Evolutionary conservation across 306 rosid genomes (phyloP).

Genomic region (Crotalaria pallida): DNA sequence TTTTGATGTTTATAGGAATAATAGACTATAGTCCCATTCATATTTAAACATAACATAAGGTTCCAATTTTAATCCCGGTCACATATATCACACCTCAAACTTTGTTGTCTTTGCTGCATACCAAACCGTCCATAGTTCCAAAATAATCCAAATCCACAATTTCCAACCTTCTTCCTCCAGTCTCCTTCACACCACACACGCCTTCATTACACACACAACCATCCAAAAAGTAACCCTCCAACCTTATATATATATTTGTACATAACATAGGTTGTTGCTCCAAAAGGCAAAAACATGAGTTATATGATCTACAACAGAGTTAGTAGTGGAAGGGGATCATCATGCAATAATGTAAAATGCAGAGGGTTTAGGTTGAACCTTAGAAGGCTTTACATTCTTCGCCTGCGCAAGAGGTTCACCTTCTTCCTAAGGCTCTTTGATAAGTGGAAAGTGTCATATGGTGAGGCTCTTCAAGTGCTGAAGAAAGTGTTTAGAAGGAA

Average conservation of each 20-base stretch:
- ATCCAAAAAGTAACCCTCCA: constrained; percentile 43
- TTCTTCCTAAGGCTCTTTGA: constrained; percentile 41
- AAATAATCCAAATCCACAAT: constrained; percentile 30
- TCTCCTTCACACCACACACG: constrained; percentile 19
- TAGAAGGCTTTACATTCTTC: constrained; percentile 31
- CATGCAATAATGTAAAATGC: constrained; percentile 29
- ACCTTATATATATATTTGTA: constrained; percentile 34
- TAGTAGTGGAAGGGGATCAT: constrained; percentile 31
- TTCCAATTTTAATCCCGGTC: constrained; percentile 19
- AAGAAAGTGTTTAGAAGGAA: constrained; percentile 30
- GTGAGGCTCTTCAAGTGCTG: constrained; percentile 31
- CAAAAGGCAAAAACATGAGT: constrained; percentile 19
- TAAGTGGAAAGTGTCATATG: constrained; percentile 29
- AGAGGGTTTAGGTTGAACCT: constrained; percentile 57
- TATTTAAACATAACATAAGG: constrained; percentile 12
- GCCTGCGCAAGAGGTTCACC: constrained; percentile 41
- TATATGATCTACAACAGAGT: constrained; percentile 37
- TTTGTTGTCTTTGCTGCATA: constrained; percentile 24
- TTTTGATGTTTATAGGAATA: constrained; percentile 10
- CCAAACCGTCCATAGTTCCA: constrained; percentile 30
- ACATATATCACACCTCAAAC: constrained; percentile 15
- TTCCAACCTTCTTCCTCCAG: constrained; percentile 39
- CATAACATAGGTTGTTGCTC: neutral
- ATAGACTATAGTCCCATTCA: neutral
- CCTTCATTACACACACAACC: constrained; percentile 32